These are phyloP conservation scores for Cordia subcordata DNA, from an alignment of 257 asterid species.

Conservation along the genomic window DNA sequence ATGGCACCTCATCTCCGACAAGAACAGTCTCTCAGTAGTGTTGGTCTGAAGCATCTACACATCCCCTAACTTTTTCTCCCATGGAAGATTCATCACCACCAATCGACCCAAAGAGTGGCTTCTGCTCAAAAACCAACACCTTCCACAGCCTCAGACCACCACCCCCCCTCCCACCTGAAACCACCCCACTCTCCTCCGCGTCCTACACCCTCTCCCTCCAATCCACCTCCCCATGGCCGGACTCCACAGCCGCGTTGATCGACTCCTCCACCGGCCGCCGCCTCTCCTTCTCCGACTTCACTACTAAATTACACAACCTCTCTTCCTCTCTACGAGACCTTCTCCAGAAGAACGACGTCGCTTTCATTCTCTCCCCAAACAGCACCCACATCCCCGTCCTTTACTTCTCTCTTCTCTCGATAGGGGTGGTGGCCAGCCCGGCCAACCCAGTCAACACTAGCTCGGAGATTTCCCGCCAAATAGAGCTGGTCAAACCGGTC, in stretches of 20 bases:
- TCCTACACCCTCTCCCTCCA: slow-evolving; percentile 36
- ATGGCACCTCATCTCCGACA: too few relatives aligned
- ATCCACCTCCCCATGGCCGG: slow-evolving; percentile 15
- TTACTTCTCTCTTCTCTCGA: slow-evolving; percentile 42
- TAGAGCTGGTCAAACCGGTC: slow-evolving; percentile 28
- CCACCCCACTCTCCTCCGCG: slow-evolving; percentile 42
- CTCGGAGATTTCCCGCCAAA: slow-evolving; percentile 30
- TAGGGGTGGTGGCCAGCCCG: slow-evolving; percentile 37
- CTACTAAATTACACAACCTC: slow-evolving; percentile 14
- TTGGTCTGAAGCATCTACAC: not conserved
- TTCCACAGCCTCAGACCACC: slow-evolving; percentile 45
- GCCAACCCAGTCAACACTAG: slow-evolving; percentile 36
- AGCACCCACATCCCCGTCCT: slow-evolving; percentile 33
- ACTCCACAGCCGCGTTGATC: slow-evolving; percentile 28
- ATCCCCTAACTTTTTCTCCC: not conserved
- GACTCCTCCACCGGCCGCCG: slow-evolving; percentile 27
- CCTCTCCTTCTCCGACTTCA: slow-evolving; percentile 31
- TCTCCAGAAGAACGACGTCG: slow-evolving; percentile 27
- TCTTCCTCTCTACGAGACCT: slow-evolving; percentile 26
- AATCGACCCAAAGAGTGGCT: slow-evolving; percentile 38
- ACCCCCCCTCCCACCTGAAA: slow-evolving; percentile 34
- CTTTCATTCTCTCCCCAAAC: slow-evolving; percentile 35
- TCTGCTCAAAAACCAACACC: slow-evolving; percentile 29
- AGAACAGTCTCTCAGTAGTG: too few relatives aligned
- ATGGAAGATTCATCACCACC: slow-evolving; percentile 13